A percentile compares a stretch with the other conserved stretches of the same genome.
Conservation (phyloP, 75 land plant genomes). For the Picea sitchensis region DNA sequence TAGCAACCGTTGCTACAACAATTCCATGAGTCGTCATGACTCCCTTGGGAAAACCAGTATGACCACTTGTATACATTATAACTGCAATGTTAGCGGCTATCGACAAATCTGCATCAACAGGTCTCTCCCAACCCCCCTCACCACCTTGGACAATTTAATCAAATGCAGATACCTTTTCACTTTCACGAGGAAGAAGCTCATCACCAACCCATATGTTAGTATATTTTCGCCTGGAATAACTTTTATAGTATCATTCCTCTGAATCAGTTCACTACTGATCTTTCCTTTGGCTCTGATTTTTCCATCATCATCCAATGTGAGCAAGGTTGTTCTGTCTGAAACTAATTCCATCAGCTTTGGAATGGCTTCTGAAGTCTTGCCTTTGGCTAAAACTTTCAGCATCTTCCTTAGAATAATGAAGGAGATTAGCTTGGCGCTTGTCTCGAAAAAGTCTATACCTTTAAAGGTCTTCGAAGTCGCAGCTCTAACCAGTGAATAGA, state of each 20-base stretch:
- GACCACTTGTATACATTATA: conserved; percentile 16
- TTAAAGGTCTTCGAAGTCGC: conserved; percentile 27
- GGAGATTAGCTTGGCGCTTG: conserved; percentile 62
- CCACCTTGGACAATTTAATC: no score
- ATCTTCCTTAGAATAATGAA: conserved; percentile 61
- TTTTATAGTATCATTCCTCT: conserved; percentile 6
- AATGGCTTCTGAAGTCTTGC: conserved; percentile 40
- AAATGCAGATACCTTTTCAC: no score
- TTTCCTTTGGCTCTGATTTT: conserved; percentile 9
- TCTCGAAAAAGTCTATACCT: conserved; percentile 51
- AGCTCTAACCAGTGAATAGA: conserved; percentile 38
- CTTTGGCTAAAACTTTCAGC: conserved; percentile 55
- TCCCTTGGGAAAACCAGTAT: no score
- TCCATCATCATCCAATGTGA: not conserved
- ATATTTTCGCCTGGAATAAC: conserved; percentile 8
- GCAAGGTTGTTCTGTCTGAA: not conserved
- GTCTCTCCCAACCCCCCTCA: no score
- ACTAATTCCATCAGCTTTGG: conserved; percentile 22
- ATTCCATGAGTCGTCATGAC: no score
- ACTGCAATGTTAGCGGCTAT: not conserved
- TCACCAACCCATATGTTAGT: conserved; percentile 15
- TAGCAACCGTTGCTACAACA: no score
- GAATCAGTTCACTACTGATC: conserved; percentile 8
- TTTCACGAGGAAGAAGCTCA: no score
- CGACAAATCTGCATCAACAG: conserved; percentile 10